These are phyloP conservation scores for Cyberlindnera japonica DNA, from an alignment of 805 yeast genomes.

Conservation along the genomic window DNA sequence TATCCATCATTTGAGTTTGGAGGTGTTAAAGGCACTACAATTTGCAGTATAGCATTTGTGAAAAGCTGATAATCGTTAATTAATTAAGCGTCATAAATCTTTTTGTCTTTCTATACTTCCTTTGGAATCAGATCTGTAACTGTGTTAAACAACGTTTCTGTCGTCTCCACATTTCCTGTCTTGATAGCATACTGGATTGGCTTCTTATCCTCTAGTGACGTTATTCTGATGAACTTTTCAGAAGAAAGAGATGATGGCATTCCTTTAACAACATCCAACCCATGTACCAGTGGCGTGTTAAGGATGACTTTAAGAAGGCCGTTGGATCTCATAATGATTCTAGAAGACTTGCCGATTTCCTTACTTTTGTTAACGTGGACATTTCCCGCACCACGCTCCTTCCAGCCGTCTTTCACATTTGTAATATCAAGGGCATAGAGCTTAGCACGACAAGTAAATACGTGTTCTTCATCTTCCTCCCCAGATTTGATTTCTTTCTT, in stretches of 20 bases:
- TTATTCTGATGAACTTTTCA: constrained; percentile 76
- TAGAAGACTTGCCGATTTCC: constrained; percentile 41
- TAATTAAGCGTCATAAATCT: too few species aligned
- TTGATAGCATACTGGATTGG: constrained; percentile 85
- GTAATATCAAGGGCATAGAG: constrained; percentile 70
- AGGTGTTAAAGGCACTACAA: constrained; percentile 83
- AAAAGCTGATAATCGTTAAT: constrained; percentile 24
- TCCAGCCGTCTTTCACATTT: constrained; percentile 79
- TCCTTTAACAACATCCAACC: constrained; percentile 68
- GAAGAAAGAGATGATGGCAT: constrained; percentile 81
- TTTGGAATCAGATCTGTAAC: constrained; percentile 33
- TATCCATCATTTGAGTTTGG: constrained; percentile 89
- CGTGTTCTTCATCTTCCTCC: constrained; percentile 77
- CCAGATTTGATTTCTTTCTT: constrained; percentile 72
- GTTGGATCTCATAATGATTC: constrained; percentile 88
- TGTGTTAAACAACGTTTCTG: constrained; percentile 54
- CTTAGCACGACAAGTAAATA: constrained; percentile 71
- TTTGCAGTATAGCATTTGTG: constrained; percentile 80
- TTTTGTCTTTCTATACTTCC: constrained; percentile 5
- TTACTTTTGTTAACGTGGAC: constrained; percentile 65
- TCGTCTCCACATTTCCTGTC: constrained; percentile 57
- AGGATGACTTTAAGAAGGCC: constrained; percentile 80
- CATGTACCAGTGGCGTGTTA: constrained; percentile 62
- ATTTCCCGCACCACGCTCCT: constrained; percentile 88
- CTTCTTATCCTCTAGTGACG: constrained; percentile 57